phyloP scores from a whole-genome alignment of 2,329 filamentous ascomycete genomes.

The Paraphaeosphaeria sporulosa region DNA sequence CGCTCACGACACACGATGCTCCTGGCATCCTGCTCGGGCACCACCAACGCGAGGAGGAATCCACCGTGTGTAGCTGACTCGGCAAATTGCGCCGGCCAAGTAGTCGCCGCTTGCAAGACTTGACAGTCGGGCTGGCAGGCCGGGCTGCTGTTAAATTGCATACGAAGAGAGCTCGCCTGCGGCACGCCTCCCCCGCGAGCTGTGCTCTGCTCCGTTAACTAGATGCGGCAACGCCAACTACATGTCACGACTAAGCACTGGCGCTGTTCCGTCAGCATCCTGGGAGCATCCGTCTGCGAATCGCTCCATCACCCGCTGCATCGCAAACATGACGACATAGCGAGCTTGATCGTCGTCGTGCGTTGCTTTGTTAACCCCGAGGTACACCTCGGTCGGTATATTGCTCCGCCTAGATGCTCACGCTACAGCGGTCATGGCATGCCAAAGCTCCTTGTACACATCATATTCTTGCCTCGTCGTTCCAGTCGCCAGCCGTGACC shows the following conservation, averaged over 20 bases:
- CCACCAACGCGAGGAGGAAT: slow-evolving; percentile 15
- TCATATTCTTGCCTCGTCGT: slow-evolving; percentile 7
- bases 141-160: slow-evolving; percentile 17
- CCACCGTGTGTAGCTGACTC: slow-evolving; percentile 30
- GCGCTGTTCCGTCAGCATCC: slow-evolving; percentile 14
- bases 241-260: slow-evolving; percentile 15
- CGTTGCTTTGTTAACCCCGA: slow-evolving; percentile 1
- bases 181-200: slow-evolving; percentile 17
- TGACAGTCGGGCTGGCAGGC: too few relatives aligned
- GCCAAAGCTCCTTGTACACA: not conserved
- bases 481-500: slow-evolving; percentile 7
- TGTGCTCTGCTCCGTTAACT: slow-evolving; percentile 13
- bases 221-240: slow-evolving; percentile 14
- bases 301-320: not conserved
- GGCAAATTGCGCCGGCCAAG: slow-evolving; percentile 17
- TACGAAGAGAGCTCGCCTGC: slow-evolving; percentile 6
- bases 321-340: slow-evolving; percentile 4
- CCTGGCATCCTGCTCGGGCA: slow-evolving; percentile 24
- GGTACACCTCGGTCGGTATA: slow-evolving; percentile 5
- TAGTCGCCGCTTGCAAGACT: slow-evolving; percentile 11
- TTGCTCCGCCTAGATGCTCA: slow-evolving; percentile 5
- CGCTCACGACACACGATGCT: not conserved
- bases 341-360: not conserved
- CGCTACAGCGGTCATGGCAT: slow-evolving; percentile 3
- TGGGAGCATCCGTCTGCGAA: slow-evolving; percentile 6